These are phyloP conservation scores for Calocybe indica DNA, from an alignment of 768 basidiomycete genomes.

Conservation along the genomic window DNA sequence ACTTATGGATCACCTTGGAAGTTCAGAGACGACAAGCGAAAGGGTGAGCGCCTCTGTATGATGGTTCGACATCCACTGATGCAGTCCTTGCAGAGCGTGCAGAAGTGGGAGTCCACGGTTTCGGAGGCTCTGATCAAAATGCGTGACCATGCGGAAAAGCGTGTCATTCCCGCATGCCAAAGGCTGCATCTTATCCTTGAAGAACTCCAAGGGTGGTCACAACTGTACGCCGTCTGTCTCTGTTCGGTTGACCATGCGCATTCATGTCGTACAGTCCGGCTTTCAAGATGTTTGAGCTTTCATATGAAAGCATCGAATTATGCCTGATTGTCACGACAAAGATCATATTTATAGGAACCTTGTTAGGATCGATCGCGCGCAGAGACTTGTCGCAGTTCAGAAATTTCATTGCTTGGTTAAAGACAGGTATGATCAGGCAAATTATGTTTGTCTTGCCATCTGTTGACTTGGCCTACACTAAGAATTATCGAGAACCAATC, in stretches of 20 bases:
- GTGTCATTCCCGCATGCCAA: slow-evolving; percentile 69
- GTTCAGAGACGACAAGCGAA: slow-evolving; percentile 77
- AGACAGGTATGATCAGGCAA: slow-evolving; percentile 47
- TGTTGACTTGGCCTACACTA: slow-evolving; percentile 10
- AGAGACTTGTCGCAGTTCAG: slow-evolving; percentile 67
- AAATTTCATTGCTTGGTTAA: slow-evolving; percentile 75
- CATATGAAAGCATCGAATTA: slow-evolving; percentile 39
- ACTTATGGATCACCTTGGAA: slow-evolving; percentile 68
- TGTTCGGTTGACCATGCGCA: slow-evolving; percentile 1
- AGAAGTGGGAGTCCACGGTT: slow-evolving; percentile 78
- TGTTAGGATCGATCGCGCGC: slow-evolving; percentile 63
- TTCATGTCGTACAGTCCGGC: slow-evolving; percentile 40
- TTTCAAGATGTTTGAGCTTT: slow-evolving; percentile 51
- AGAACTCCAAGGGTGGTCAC: slow-evolving; percentile 76
- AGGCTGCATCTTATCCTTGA: slow-evolving; percentile 70
- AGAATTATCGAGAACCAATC: slow-evolving; percentile 30
- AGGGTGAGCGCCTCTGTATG: slow-evolving; percentile 39
- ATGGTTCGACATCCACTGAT: too few species aligned
- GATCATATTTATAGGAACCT: slow-evolving; percentile 58
- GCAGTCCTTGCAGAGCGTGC: slow-evolving; percentile 48
- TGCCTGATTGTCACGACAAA: slow-evolving; percentile 48
- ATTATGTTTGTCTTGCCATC: background rate
- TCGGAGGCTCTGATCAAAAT: slow-evolving; percentile 65
- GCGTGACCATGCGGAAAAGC: slow-evolving; percentile 68
- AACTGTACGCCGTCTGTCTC: slow-evolving; percentile 41